These are phyloP conservation scores for Hirsutella rhossiliensis DNA, from an alignment of 2,329 filamentous ascomycete species.

Conservation along the genomic window DNA sequence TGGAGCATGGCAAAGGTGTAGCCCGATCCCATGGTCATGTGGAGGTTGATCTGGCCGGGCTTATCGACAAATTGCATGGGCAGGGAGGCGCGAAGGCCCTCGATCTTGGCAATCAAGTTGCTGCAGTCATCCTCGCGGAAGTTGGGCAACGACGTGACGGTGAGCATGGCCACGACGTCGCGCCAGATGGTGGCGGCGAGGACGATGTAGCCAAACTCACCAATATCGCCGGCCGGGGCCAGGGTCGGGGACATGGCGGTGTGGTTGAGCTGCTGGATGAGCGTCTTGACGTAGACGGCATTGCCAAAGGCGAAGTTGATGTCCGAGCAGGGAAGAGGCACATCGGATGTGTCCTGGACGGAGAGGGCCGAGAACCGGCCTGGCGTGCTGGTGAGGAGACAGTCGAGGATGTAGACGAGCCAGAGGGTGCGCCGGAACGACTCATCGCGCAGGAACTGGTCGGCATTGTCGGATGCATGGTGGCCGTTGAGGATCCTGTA, in stretches of 20 bases:
- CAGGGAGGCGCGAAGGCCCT: constrained; percentile 38
- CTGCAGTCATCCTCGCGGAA: constrained; percentile 43
- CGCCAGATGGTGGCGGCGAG: constrained; percentile 49
- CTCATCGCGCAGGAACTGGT: constrained; percentile 49
- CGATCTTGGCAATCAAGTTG: constrained; percentile 40
- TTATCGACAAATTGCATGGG: constrained; percentile 51
- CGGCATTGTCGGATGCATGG: constrained; percentile 35
- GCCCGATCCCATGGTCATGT: constrained; percentile 53
- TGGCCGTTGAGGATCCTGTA: constrained; percentile 46
- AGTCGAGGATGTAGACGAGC: constrained; percentile 52
- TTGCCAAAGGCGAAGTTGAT: constrained; percentile 53
- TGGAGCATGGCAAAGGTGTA: constrained; percentile 52
- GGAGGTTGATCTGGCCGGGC: constrained; percentile 46
- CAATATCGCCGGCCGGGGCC: constrained; percentile 35
- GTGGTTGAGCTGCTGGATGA: constrained; percentile 28
- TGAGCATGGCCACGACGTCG: constrained; percentile 49
- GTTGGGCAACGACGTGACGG: constrained; percentile 34
- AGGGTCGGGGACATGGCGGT: constrained; percentile 23
- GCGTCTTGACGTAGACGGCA: constrained; percentile 44
- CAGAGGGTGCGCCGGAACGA: constrained; percentile 49
- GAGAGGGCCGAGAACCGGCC: constrained; percentile 46
- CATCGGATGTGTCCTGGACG: constrained; percentile 39
- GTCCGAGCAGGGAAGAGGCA: constrained; percentile 46
- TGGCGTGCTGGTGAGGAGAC: constrained; percentile 48
- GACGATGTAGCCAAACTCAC: constrained; percentile 51